Evolutionary conservation across 179 eudicot genomes (phyloP).

Genomic region (Actinidia arguta): DNA sequence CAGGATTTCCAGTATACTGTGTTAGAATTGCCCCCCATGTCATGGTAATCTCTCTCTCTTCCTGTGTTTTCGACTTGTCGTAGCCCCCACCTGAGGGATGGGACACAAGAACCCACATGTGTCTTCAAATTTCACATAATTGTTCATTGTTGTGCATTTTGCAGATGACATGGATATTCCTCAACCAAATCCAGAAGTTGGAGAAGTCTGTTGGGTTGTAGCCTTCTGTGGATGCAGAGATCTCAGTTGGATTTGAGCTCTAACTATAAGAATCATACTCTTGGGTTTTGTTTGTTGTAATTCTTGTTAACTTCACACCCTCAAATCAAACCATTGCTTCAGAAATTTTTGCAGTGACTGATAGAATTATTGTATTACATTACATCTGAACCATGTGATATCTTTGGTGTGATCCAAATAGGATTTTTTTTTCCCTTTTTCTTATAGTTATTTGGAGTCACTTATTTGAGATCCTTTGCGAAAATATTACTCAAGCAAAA

Average conservation of each 20-base stretch:
- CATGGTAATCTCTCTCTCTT: constrained; percentile 41
- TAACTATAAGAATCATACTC: constrained; percentile 12
- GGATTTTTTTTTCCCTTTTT: background rate
- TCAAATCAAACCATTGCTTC: background rate
- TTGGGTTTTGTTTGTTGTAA: constrained; percentile 12
- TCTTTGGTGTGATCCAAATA: constrained; percentile 6
- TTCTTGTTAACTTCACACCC: constrained; percentile 3
- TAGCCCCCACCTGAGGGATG: background rate
- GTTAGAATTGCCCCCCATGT: constrained; percentile 67
- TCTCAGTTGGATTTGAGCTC: constrained; percentile 9
- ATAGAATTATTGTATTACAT: background rate
- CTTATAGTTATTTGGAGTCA: background rate
- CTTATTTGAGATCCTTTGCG: background rate
- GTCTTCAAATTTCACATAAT: background rate
- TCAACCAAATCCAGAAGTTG: constrained; percentile 81
- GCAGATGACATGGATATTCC: constrained; percentile 99
- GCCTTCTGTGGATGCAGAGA: constrained; percentile 11
- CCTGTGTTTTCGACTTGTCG: background rate
- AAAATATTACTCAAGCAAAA: constrained; percentile 6
- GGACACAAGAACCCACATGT: background rate
- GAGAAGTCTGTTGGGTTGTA: constrained; percentile 69
- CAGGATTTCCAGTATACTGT: constrained; percentile 65
- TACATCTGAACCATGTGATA: background rate
- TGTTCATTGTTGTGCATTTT: background rate
- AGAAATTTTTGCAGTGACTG: constrained; percentile 15